A percentile compares a stretch with the other conserved stretches of the same genome.
Conservation (phyloP, 2,329 filamentous ascomycete species). For the Aspergillus intermedius region DNA sequence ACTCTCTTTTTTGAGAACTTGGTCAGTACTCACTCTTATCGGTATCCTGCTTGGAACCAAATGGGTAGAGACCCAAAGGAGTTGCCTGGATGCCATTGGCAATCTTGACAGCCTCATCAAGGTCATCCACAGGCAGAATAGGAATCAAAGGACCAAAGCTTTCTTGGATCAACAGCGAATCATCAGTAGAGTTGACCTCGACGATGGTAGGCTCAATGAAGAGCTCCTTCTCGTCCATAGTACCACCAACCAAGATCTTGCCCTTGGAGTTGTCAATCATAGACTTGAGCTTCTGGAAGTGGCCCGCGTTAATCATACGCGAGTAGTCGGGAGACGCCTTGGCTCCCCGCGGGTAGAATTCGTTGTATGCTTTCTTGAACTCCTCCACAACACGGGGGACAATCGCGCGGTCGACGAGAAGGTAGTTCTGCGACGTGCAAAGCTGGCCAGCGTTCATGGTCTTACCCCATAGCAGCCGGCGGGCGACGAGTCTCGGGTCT, state of each 20-base stretch:
- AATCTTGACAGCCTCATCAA: constrained; percentile 79
- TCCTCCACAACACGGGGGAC: constrained; percentile 66
- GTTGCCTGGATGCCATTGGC: constrained; percentile 77
- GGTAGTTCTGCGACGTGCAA: constrained; percentile 90
- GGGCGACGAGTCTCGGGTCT: constrained; percentile 71
- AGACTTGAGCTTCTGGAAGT: constrained; percentile 77
- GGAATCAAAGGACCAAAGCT: constrained; percentile 90
- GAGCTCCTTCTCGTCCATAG: constrained; percentile 68
- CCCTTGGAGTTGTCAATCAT: constrained; percentile 83
- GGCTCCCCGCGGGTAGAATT: constrained; percentile 79
- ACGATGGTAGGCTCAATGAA: constrained; percentile 93
- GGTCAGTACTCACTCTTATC: constrained; percentile 53
- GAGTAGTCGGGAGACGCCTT: constrained; percentile 70
- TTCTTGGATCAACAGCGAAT: constrained; percentile 74
- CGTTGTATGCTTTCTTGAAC: constrained; percentile 62
- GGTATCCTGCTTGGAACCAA: constrained; percentile 73
- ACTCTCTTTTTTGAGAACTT: too few relatives aligned
- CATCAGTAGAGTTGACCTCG: constrained; percentile 66
- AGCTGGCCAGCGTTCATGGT: constrained; percentile 79
- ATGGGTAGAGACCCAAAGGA: constrained; percentile 76
- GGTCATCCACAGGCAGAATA: constrained; percentile 66
- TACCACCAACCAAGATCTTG: constrained; percentile 80
- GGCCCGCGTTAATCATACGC: constrained; percentile 70
- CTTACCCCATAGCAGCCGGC: constrained; percentile 85
- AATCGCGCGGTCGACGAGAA: constrained; percentile 70